A percentile compares a stretch with the other conserved stretches of the same genome.
Conservation (phyloP, 2,329 filamentous ascomycete genomes). For the Talaromyces sp. region DNA sequence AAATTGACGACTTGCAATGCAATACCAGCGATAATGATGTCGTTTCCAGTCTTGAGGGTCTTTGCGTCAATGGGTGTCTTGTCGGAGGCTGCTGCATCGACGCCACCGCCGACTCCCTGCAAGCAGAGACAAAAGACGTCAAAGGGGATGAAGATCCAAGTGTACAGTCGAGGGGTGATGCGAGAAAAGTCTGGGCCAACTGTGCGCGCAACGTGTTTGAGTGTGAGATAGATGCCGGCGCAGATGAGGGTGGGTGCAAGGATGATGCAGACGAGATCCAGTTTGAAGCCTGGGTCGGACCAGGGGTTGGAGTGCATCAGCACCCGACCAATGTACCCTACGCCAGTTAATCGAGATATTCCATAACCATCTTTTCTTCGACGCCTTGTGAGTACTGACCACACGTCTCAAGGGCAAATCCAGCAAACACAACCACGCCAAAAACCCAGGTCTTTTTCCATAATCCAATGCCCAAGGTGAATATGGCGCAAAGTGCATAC, state of each 20-base stretch:
- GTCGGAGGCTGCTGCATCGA: slow-evolving; percentile 44
- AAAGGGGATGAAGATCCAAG: slow-evolving; percentile 53
- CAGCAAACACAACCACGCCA: slow-evolving; percentile 44
- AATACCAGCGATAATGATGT: slow-evolving; percentile 43
- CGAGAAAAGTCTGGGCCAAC: slow-evolving; percentile 47
- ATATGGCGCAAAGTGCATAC: slow-evolving; percentile 45
- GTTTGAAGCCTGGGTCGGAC: slow-evolving; percentile 43
- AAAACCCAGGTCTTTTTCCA: slow-evolving; percentile 52
- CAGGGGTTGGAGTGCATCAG: slow-evolving; percentile 49
- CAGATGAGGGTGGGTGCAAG: slow-evolving; percentile 51
- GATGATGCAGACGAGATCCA: slow-evolving; percentile 36
- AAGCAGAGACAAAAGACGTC: slow-evolving; percentile 52
- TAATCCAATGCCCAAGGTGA: slow-evolving; percentile 47
- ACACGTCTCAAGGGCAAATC: slow-evolving; percentile 43
- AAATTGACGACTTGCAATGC: slow-evolving; percentile 39
- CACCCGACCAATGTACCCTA: slow-evolving; percentile 50
- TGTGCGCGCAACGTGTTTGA: slow-evolving; percentile 56
- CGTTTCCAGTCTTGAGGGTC: slow-evolving; percentile 20
- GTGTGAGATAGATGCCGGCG: slow-evolving; percentile 62
- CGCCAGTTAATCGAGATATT: background rate
- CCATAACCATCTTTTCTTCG: background rate
- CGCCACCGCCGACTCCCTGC: slow-evolving; percentile 52
- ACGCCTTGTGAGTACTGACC: slow-evolving; percentile 29
- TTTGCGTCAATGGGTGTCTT: slow-evolving; percentile 14
- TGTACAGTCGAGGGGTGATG: slow-evolving; percentile 46